These are phyloP conservation scores for Mycena galericulata DNA, from an alignment of 768 basidiomycete genomes.

Conservation along the genomic window DNA sequence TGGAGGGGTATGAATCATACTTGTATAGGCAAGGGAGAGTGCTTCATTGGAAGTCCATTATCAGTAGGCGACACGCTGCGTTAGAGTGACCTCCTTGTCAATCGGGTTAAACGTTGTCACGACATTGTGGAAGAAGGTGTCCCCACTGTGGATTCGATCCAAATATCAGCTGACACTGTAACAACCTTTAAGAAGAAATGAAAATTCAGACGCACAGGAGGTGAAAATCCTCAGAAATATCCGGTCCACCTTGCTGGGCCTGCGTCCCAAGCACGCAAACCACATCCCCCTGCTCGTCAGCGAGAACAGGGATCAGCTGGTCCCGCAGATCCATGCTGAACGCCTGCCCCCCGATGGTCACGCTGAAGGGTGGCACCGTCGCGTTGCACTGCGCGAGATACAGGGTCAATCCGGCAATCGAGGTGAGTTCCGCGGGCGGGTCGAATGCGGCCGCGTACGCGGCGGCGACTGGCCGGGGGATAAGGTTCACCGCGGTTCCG, in stretches of 20 bases:
- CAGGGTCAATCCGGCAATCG: constrained; percentile 14
- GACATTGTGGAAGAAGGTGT: constrained; percentile 31
- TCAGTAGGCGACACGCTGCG: constrained; percentile 33
- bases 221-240: constrained; percentile 32
- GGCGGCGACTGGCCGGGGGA: constrained; percentile 33
- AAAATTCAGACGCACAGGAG: not conserved
- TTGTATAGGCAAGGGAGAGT: too few relatives aligned
- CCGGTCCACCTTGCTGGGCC: constrained; percentile 29
- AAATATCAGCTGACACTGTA: constrained; percentile 3
- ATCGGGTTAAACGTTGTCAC: constrained; percentile 37
- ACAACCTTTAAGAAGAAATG: too few relatives aligned
- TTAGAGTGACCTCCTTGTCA: constrained; percentile 28
- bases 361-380: constrained; percentile 33
- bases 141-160: constrained; percentile 33
- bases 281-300: constrained; percentile 19
- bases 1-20: too few relatives aligned
- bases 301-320: constrained; percentile 25
- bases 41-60: too few relatives aligned
- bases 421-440: constrained; percentile 26
- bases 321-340: constrained; percentile 35
- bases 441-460: constrained; percentile 29
- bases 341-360: constrained; percentile 29
- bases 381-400: constrained; percentile 33
- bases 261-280: constrained; percentile 33
- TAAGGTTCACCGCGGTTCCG: constrained; percentile 36